Conservation (phyloP, 2,329 filamentous ascomycete species). For the Paraphaeosphaeria sporulosa region DNA sequence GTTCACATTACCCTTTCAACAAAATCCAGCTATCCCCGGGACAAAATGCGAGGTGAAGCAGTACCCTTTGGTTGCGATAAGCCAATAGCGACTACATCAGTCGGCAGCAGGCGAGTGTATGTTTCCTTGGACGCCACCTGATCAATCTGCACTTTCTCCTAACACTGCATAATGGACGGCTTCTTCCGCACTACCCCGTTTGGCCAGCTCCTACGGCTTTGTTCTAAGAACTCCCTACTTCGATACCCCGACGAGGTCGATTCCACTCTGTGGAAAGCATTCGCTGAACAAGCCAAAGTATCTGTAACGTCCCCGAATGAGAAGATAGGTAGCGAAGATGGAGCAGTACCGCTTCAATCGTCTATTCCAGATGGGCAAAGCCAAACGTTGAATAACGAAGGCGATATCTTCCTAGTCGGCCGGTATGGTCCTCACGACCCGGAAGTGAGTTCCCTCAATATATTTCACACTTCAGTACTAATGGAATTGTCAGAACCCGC, state of each 20-base stretch:
- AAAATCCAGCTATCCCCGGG: not conserved
- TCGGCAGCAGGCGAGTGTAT: too few relatives aligned
- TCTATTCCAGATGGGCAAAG: not conserved
- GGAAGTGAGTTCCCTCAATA: slow-evolving; percentile 41
- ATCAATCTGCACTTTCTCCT: not conserved
- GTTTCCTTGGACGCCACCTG: not conserved
- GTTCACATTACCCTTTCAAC: not conserved
- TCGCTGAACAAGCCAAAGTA: not conserved
- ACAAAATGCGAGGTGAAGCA: not conserved
- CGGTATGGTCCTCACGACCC: slow-evolving; percentile 44
- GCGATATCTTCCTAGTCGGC: slow-evolving; percentile 32
- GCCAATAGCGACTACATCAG: slow-evolving; percentile 9
- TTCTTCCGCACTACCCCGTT: slow-evolving; percentile 18
- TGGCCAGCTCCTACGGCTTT: slow-evolving; percentile 19
- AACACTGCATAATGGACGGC: not conserved
- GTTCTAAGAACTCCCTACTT: slow-evolving; percentile 13
- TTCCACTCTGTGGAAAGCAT: slow-evolving; percentile 14
- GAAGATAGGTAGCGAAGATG: not conserved
- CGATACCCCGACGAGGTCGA: slow-evolving; percentile 20
- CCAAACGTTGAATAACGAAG: not conserved
- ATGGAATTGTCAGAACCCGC: too few relatives aligned
- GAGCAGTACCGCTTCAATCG: not conserved
- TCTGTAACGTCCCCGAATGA: not conserved
- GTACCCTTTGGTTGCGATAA: slow-evolving; percentile 1
- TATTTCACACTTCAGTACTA: too few relatives aligned